Base-by-base conservation (phyloP, 176 grass and related monocot genomes). In the Carex kokanica region DNA sequence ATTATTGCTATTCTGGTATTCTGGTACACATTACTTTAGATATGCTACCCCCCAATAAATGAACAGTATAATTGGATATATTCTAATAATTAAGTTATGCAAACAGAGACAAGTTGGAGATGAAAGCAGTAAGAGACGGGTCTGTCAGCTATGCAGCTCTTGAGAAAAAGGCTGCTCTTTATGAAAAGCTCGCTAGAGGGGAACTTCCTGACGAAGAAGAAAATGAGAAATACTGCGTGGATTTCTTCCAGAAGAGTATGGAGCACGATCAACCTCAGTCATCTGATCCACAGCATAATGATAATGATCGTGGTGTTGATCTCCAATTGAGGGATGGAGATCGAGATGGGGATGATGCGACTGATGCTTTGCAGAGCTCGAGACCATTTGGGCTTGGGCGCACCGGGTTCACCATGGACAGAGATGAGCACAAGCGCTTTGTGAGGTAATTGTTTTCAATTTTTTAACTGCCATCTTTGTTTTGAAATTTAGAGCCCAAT, bases 171-270 rank as follows among this genome's bases (percentile, higher is more conserved):
- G 93, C 89, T 7, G 89, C 92, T 57, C 31, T 99, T 43, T 99
- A 98, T 88, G 93, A 93, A 51, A 95, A 95, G 87, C 74, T 99
- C 64, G 63, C 88, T n/a, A 91, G 84, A 88, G 93, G 96, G 0
- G 84, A 90, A 64, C 77, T 99, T 52, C 85, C 96, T 77, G 89
- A 95, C 83, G 96, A 99, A 86, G 93, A 99, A 82, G 96, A 99
- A 6, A 90, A 81, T 21, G 96, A 99, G 86, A 95, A 91, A 71
- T 99, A 95, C 81, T 99, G 96, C 71, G 93, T 99, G 5, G 96
- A 99, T 86, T 99, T 99, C 78, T 99, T 99, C 89, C 86, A 85
- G 52, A 98, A 98, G 85, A 85, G 59, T 86, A 86, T 88, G 1
- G 86, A 92, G 83, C 86, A 78, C 60, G 84, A 87, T 29, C 60